Base-by-base conservation (phyloP, 164 flowering plant species). In the Chloranthus sessilifolius region DNA sequence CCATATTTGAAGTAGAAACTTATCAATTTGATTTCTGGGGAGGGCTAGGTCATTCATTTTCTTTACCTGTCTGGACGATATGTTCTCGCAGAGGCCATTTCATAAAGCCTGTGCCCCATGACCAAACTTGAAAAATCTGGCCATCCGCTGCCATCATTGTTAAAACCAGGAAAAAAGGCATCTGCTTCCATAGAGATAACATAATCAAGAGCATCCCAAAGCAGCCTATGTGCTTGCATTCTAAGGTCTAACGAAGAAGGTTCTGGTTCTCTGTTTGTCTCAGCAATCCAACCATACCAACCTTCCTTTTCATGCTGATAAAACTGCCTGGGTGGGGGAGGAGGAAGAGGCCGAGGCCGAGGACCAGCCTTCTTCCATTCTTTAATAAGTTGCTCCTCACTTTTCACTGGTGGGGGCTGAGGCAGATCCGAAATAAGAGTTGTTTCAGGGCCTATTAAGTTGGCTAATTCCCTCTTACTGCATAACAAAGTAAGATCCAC, bases 311-410 rank as follows among this genome's bases (percentile, higher is more conserved):
- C 99, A 72, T 94, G 97, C 23, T 56, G 72, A 69, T 89, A 94
- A 41, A 85, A 67, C 21, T 96, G 95, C 56, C 99, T 74, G 43
- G 71, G 89, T 7, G 99, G 97, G 66, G 97, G 97, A 29, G 99
- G 99, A 59, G 99, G 97, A 66, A 94, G 95, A 62, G 99, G 99
- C 42, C 99, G 75, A n/a, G 99, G 99, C 27, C 99, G 89, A 36
- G 96, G 95, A 55, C 97, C 96, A 42, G 90, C 92, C 59, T 70
- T 81, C 5, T 82, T 72, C 99, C 97, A 87, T 48, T 89, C 97
- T 53, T 80, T 80, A 53, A 80, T 71, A 35, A 69, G 74, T 55
- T 78, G 74, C 43, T 78, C 43, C 37, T 67, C 72, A 59, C 83
- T 81, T 69, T 85, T 83, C 33, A 60, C 40, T 20, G 76, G 80